These are phyloP conservation scores for Populus deltoides DNA, from an alignment of 345 rosid genomes.

Conservation along the genomic window DNA sequence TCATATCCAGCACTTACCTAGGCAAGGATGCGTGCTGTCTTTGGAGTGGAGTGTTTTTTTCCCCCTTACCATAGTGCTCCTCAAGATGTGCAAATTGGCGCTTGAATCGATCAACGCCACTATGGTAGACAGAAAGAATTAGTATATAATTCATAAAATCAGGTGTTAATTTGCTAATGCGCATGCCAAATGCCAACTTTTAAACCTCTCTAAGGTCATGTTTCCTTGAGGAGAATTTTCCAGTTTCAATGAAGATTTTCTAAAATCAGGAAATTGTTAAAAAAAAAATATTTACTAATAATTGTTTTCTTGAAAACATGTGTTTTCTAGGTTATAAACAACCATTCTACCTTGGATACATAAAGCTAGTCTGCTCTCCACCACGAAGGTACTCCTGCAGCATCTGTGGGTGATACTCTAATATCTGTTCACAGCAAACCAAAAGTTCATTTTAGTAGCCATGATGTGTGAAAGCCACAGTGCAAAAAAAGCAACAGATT, in stretches of 20 bases:
- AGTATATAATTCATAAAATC: not conserved
- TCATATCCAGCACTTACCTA: slow-evolving; percentile 42
- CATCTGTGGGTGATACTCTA: slow-evolving; percentile 98
- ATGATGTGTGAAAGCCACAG: slow-evolving; percentile 1
- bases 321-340: not conserved
- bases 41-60: slow-evolving; percentile 70
- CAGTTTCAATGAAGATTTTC: not conserved
- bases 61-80: slow-evolving; percentile 82
- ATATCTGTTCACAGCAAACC: slow-evolving; percentile 51
- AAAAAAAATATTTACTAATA: not conserved
- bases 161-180: not conserved
- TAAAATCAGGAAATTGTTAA: not conserved
- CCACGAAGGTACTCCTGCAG: slow-evolving; percentile 88
- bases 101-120: slow-evolving; percentile 99
- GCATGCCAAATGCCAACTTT: not conserved
- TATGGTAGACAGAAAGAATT: slow-evolving; percentile 27
- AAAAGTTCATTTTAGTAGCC: slow-evolving; percentile 4
- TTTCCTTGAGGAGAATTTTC: not conserved
- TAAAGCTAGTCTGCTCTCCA: slow-evolving; percentile 92
- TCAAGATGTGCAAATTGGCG: slow-evolving; percentile 97
- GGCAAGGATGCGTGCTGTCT: slow-evolving; percentile 96
- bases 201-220: not conserved
- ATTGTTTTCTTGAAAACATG: not conserved
- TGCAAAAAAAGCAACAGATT: slow-evolving; percentile 11
- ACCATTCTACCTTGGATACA: slow-evolving; percentile 75